These are phyloP conservation scores for Silene latifolia DNA, from an alignment of 148 eudicot species.

Conservation along the genomic window DNA sequence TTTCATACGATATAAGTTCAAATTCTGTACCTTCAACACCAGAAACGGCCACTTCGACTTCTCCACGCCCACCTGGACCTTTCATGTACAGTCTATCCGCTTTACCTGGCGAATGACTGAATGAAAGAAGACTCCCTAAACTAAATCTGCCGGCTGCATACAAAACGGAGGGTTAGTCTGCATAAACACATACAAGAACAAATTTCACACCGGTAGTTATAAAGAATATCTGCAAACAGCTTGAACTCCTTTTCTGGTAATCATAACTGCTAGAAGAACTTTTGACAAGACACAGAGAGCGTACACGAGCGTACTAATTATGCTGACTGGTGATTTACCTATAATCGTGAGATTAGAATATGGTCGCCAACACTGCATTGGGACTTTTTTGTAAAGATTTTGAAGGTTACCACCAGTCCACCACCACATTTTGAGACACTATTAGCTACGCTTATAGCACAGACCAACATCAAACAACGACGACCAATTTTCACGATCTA, in stretches of 20 bases:
- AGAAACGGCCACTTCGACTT: constrained; percentile 97
- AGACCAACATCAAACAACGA: not conserved
- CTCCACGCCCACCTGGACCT: constrained; percentile 99
- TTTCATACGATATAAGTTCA: not conserved
- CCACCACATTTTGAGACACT: not conserved
- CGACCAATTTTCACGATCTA: not conserved
- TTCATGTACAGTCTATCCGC: constrained; percentile 87
- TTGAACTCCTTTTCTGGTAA: not conserved
- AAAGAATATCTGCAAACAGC: not conserved
- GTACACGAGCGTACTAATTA: not conserved
- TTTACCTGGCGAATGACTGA: constrained; percentile 71
- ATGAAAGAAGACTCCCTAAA: constrained; percentile 86
- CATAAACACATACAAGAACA: not conserved
- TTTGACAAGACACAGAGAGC: not conserved
- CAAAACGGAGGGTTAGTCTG: not conserved
- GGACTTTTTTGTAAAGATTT: not conserved
- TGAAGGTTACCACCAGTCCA: not conserved
- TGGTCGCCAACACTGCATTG: not conserved
- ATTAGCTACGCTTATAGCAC: too few species aligned
- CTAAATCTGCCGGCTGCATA: constrained; percentile 76
- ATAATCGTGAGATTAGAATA: not conserved
- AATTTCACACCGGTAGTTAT: not conserved
- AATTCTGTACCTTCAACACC: constrained; percentile 69
- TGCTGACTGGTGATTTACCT: not conserved
- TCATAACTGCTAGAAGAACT: not conserved